A percentile compares a stretch with the other conserved stretches of the same genome.
Conservation (phyloP, 2,329 filamentous ascomycete genomes). For the Myriosclerotinia duriaeana region DNA sequence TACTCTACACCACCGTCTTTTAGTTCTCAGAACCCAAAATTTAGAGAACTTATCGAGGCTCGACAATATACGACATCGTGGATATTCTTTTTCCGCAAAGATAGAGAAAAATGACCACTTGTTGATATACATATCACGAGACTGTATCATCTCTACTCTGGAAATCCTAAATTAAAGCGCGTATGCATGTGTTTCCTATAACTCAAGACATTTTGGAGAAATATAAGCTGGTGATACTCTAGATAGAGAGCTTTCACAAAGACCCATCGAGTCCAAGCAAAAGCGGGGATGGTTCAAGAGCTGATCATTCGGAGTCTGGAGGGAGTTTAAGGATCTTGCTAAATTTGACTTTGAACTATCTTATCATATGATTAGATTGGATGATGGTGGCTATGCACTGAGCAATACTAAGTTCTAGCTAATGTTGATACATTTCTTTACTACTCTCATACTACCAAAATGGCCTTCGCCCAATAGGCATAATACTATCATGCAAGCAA, state of each 20-base stretch:
- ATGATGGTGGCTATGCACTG: not conserved
- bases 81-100: not conserved
- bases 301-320: not conserved
- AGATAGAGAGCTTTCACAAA: not conserved
- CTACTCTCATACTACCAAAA: not conserved
- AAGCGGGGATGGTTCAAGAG: no score
- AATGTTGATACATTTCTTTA: not conserved
- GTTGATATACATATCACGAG: not conserved
- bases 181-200: no score
- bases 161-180: no score
- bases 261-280: not conserved
- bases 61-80: not conserved
- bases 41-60: not conserved
- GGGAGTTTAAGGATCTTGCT: not conserved
- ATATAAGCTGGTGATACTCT: no score
- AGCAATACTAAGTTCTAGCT: not conserved
- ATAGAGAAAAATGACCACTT: not conserved
- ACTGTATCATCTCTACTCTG: not conserved
- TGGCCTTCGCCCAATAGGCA: not conserved
- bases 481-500: not conserved
- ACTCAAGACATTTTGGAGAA: no score
- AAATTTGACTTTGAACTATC: not conserved
- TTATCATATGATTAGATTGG: not conserved
- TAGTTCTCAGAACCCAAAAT: not conserved
- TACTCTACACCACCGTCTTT: not conserved